Evolutionary conservation across 345 rosid genomes (phyloP), one percentile per base, ranked within the genome.

Genomic region (Raphanus raphanistrum): DNA sequence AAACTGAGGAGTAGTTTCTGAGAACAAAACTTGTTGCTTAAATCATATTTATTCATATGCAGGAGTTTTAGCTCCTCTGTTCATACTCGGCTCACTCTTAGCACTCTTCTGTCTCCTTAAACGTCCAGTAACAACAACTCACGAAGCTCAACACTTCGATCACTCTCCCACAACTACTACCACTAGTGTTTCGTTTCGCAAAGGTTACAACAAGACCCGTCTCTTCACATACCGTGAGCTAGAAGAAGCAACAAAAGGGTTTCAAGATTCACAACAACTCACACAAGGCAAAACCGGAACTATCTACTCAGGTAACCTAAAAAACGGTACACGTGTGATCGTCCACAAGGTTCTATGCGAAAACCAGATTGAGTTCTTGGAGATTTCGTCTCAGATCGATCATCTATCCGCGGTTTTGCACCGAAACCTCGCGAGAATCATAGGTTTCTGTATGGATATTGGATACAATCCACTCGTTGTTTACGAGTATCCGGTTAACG

Each of bases 401-500:
- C 82, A 84, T 68, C 33, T 91, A 50, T 89, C 93, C 6, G 72
- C 85, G 55, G 80, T 90, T 74, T 61, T 80, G 64, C 95, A 91
- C 69, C 70, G 85, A 82, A 89, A 86, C 80, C 84, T 91, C 63
- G 95, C 98, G 0, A 82, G 89, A 26, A 66, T 88, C 54, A 67
- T 93, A 9, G 98, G 95, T 38, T 91, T 89, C 79, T 90, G 91
- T 43, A 82, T 88, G 15, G 93, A 89, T 26, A 84, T 78, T 63
- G 86, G 86, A 68, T 77, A 84, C 78, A 77, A 79, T 9, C 86
- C 89, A 3, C 74, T 87, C 4, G 84, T 90, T 16, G 93, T 88
- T 33, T 91, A 93, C 35, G 93, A 91, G 70, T 86, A 85, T 76
- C 93, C 90, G 0, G 90, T 87, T 13, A 89, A 88, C 35, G 94